These are phyloP conservation scores for Raphanus hybrid DNA, from an alignment of 441 rosid genomes.

Conservation along the genomic window DNA sequence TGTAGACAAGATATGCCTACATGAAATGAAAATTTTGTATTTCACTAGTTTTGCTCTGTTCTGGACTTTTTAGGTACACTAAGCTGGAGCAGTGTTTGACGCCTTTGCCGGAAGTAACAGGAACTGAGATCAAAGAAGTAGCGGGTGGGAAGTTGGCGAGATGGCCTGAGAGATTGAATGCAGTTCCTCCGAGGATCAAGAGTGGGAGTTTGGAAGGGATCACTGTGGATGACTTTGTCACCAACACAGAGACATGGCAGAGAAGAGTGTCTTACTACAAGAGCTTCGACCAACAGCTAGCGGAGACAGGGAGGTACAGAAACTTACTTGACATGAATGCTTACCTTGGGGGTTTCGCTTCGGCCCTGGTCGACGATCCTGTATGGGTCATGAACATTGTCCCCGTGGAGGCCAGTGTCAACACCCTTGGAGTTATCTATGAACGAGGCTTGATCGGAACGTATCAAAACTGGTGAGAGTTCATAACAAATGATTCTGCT, in stretches of 20 bases:
- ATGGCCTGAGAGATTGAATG: constrained; percentile 65
- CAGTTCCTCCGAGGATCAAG: constrained; percentile 61
- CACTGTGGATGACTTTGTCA: constrained; percentile 39
- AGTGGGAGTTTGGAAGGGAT: constrained; percentile 52
- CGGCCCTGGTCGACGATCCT: constrained; percentile 58
- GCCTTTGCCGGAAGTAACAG: constrained; percentile 54
- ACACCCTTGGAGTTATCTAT: constrained; percentile 63
- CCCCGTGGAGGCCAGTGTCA: constrained; percentile 50
- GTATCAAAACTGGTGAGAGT: constrained; percentile 61
- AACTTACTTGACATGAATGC: constrained; percentile 73
- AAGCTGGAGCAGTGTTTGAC: constrained; percentile 61
- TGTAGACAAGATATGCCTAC: constrained; percentile 12
- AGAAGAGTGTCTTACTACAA: constrained; percentile 57
- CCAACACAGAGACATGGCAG: constrained; percentile 55
- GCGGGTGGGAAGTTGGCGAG: constrained; percentile 57
- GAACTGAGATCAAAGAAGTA: constrained; percentile 43
- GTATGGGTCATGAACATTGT: constrained; percentile 69
- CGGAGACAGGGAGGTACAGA: constrained; percentile 56
- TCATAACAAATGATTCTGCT: background rate
- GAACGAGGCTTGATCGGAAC: constrained; percentile 74
- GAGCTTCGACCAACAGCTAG: constrained; percentile 50
- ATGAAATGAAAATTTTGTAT: background rate
- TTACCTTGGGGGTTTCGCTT: constrained; percentile 62
- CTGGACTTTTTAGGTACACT: constrained; percentile 52
- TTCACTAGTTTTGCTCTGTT: constrained; percentile 3